phyloP scores from a whole-genome alignment of 129 eudicot species.

The Centrapalus pauciflorus region DNA sequence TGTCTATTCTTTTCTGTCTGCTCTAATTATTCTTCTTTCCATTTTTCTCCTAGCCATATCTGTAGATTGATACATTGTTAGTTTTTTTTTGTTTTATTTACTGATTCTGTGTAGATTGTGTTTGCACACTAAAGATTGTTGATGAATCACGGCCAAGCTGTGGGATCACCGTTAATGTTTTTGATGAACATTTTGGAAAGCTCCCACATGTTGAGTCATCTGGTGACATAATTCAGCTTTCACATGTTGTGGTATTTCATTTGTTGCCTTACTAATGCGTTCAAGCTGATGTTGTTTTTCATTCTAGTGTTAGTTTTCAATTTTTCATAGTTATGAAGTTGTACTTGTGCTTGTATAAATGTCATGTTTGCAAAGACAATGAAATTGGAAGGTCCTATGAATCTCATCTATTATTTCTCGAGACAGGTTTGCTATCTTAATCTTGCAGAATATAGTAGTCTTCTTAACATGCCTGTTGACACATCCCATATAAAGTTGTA shows the following conservation, averaged over 20 bases:
- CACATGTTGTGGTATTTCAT: constrained; percentile 57
- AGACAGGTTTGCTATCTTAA: background rate
- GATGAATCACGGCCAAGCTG: constrained; percentile 56
- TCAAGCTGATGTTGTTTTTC: background rate
- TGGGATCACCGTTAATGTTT: constrained; percentile 59
- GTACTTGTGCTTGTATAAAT: background rate
- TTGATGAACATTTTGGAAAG: constrained; percentile 66
- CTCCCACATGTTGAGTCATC: constrained; percentile 59
- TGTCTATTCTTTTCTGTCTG: background rate
- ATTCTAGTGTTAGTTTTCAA: background rate
- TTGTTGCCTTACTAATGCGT: background rate
- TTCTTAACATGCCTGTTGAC: background rate
- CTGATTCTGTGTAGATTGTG: constrained; percentile 49
- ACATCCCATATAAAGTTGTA: no score
- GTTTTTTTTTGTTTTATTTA: background rate
- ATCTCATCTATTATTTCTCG: background rate
- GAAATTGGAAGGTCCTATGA: no score
- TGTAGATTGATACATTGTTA: background rate
- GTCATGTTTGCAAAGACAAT: background rate
- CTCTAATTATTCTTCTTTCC: background rate
- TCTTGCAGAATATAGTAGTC: background rate
- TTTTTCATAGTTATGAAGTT: background rate
- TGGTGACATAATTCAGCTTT: constrained; percentile 75
- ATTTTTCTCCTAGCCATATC: background rate
- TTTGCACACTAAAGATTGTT: constrained; percentile 52